Conservation (phyloP, 1,139 yeast genomes). For the Suhomyces bribrorum region DNA sequence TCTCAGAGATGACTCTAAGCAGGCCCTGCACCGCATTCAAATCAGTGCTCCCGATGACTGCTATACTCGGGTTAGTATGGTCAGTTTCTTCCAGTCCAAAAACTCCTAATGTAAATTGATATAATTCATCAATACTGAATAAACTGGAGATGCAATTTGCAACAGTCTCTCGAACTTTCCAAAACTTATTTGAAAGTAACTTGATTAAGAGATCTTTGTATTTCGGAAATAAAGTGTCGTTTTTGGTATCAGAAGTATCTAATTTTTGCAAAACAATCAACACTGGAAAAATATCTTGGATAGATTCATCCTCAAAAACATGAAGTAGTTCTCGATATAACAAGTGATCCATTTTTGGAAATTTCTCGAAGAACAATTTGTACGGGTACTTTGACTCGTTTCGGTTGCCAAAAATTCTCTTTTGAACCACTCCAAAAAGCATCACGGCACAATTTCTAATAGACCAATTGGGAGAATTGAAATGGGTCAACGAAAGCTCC, state of each 20-base stretch:
- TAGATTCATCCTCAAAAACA: constrained; percentile 9
- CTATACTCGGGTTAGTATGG: not conserved
- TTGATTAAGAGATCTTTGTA: constrained; percentile 12
- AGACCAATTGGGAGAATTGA: constrained; percentile 75
- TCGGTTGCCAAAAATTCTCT: constrained; percentile 71
- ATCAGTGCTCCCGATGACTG: not conserved
- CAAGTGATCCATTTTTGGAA: constrained; percentile 50
- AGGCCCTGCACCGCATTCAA: constrained; percentile 9
- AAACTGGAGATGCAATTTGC: constrained; percentile 68
- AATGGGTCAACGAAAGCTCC: constrained; percentile 58
- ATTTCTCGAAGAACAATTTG: constrained; percentile 62
- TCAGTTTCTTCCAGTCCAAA: not conserved
- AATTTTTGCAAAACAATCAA: constrained; percentile 70
- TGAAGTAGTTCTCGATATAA: constrained; percentile 47
- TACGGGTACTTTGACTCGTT: constrained; percentile 23
- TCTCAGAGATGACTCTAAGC: constrained; percentile 4
- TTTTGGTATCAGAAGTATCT: constrained; percentile 20
- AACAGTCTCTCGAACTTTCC: constrained; percentile 89
- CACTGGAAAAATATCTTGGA: constrained; percentile 64
- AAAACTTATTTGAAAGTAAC: constrained; percentile 41
- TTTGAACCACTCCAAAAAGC: constrained; percentile 84
- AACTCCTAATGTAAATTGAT: constrained; percentile 8
- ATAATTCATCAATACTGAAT: constrained; percentile 28
- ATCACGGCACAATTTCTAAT: constrained; percentile 89
- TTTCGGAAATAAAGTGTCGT: constrained; percentile 8